A percentile compares a stretch with the other conserved stretches of the same genome.
Conservation (phyloP, 164 flowering plant genomes). For the Macadamia tetraphylla region DNA sequence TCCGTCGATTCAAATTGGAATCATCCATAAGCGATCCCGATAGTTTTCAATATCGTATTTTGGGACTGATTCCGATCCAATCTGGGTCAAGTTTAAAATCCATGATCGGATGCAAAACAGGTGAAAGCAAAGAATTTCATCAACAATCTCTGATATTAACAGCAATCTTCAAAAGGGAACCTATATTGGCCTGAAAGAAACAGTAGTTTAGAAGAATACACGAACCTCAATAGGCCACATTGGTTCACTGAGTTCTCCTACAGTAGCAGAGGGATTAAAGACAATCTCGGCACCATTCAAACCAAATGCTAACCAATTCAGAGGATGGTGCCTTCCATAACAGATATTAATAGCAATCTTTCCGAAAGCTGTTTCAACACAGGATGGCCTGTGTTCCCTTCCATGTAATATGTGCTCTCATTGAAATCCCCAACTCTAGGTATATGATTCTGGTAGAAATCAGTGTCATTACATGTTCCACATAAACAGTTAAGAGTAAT, state of each 20-base stretch:
- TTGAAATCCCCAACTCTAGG: conserved; percentile 98
- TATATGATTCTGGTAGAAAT: conserved; percentile 76
- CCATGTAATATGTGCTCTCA: conserved; percentile 98
- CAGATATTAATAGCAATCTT: conserved; percentile 91
- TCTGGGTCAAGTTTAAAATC: too few species aligned
- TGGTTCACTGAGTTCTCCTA: conserved; percentile 98
- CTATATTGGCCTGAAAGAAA: not conserved
- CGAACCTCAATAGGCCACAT: conserved; percentile 98
- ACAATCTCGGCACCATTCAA: conserved; percentile 98
- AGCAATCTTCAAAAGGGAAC: not conserved
- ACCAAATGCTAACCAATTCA: conserved; percentile 98
- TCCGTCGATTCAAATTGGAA: too few species aligned
- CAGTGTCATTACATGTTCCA: not conserved
- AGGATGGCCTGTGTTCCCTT: conserved; percentile 96
- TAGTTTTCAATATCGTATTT: too few species aligned
- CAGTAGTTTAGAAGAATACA: not conserved
- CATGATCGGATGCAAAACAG: too few species aligned
- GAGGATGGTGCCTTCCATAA: conserved; percentile 97
- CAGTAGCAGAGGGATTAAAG: conserved; percentile 97
- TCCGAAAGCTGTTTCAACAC: conserved; percentile 95
- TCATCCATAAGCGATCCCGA: too few species aligned
- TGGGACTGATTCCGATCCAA: too few species aligned
- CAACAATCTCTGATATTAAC: too few species aligned
- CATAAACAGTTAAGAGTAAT: not conserved
- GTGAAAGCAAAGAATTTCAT: too few species aligned